Conservation (phyloP, 352 stramenopile species). For the Globisporangium abappressorium region DNA sequence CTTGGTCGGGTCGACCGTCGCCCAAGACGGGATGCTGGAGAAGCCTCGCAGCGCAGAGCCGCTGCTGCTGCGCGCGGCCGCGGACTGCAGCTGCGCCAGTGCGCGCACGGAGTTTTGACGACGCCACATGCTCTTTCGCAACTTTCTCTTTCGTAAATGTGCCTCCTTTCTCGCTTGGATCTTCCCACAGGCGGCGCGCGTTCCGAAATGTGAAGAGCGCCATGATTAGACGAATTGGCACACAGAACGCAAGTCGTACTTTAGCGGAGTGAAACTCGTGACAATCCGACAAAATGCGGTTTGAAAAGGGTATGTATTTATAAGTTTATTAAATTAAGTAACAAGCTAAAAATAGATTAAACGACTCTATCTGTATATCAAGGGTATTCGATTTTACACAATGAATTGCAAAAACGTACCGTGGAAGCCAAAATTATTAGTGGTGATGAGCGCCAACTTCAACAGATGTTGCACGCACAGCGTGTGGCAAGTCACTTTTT, state of each 20-base stretch:
- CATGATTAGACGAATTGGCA: slow-evolving; percentile 1
- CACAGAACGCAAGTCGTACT: slow-evolving; percentile 2
- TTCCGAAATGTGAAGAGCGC: slow-evolving; percentile 4
- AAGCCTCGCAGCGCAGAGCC: slow-evolving; percentile 35
- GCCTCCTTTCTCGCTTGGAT: neutral
- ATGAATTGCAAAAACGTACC: neutral
- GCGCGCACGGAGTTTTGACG: slow-evolving; percentile 26
- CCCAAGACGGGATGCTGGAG: slow-evolving; percentile 85
- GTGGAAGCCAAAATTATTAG: neutral
- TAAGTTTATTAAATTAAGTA: neutral
- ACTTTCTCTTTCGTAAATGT: neutral
- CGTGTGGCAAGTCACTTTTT: too few species aligned
- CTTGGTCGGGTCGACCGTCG: slow-evolving; percentile 86
- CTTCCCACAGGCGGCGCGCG: neutral
- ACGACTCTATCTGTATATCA: neutral
- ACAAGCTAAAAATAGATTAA: neutral
- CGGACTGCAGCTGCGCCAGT: slow-evolving; percentile 18
- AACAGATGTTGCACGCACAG: neutral
- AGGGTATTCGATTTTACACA: neutral
- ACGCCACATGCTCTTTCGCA: slow-evolving; percentile 24
- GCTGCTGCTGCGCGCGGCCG: slow-evolving; percentile 17
- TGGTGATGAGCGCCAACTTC: neutral
- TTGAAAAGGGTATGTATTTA: neutral
- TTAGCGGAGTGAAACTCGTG: neutral
- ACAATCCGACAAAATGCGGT: neutral